Percentiles rank a stretch among this genome's conserved stretches.
Evolutionary conservation across 345 rosid genomes (phyloP).

Genomic region (Dimocarpus longan): DNA sequence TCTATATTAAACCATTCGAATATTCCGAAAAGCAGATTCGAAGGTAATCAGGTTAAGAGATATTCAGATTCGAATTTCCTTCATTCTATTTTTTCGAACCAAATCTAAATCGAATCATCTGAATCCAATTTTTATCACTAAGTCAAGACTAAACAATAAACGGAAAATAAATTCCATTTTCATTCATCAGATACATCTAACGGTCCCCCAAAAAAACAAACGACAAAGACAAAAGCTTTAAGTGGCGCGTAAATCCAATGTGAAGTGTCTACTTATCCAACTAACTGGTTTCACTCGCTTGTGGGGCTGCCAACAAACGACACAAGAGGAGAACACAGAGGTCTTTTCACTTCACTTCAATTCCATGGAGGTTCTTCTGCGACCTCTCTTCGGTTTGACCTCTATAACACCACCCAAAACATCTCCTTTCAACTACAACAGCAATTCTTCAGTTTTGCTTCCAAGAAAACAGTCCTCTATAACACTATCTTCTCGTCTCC

Average conservation of each 20-base stretch:
- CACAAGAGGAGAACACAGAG: neutral
- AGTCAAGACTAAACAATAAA: too few species aligned
- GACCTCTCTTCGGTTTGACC: neutral
- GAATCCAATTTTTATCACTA: too few species aligned
- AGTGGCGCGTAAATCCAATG: neutral
- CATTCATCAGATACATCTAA: too few species aligned
- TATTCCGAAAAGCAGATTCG: too few species aligned
- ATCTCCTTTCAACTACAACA: neutral
- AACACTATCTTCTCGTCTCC: neutral
- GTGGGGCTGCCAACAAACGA: neutral
- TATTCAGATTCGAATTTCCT: too few species aligned
- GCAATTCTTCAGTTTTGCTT: neutral
- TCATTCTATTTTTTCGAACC: too few species aligned
- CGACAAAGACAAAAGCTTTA: too few species aligned
- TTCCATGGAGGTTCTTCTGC: conserved; percentile 14
- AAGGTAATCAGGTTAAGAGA: too few species aligned
- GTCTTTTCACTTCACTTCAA: neutral
- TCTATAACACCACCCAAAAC: neutral
- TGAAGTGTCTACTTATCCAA: neutral
- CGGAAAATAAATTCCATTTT: too few species aligned
- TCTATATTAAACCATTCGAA: too few species aligned
- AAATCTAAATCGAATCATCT: too few species aligned
- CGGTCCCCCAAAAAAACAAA: too few species aligned
- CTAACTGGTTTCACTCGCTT: neutral
- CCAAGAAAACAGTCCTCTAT: neutral